A percentile compares a stretch with the other conserved stretches of the same genome.
These are phyloP conservation scores for Daldinia sp. DNA, from an alignment of 2,329 filamentous ascomycete genomes.

Conservation along the genomic window DNA sequence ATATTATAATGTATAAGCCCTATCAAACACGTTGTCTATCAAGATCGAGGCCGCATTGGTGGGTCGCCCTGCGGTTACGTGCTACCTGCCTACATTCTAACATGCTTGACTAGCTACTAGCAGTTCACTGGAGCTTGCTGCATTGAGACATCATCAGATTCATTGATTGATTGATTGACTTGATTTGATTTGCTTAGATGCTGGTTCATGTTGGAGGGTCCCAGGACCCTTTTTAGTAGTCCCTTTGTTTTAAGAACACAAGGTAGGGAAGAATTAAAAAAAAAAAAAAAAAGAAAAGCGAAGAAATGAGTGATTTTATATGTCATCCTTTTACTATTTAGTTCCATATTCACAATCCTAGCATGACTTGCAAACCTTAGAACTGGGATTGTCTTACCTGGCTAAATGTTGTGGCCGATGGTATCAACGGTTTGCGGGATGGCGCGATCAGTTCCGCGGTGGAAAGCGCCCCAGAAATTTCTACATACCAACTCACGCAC, in stretches of 20 bases:
- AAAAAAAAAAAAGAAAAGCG: slow-evolving; percentile 23
- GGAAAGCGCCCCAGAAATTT: slow-evolving; percentile 29
- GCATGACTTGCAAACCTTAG: slow-evolving; percentile 17
- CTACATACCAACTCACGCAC: slow-evolving; percentile 30
- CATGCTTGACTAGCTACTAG: slow-evolving; percentile 15
- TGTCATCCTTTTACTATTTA: slow-evolving; percentile 21
- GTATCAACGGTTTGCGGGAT: slow-evolving; percentile 48
- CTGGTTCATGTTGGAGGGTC: not conserved
- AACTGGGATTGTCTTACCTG: slow-evolving; percentile 35
- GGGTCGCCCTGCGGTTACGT: slow-evolving; percentile 24
- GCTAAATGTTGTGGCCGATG: slow-evolving; percentile 44
- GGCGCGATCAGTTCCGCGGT: slow-evolving; percentile 47
- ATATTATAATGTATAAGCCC: slow-evolving; percentile 18
- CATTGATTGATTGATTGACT: slow-evolving; percentile 27
- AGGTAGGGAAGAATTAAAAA: slow-evolving; percentile 20
- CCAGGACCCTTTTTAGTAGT: not conserved
- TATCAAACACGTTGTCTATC: slow-evolving; percentile 36
- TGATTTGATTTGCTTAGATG: slow-evolving; percentile 20
- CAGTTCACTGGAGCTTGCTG: slow-evolving; percentile 23
- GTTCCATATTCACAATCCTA: slow-evolving; percentile 35
- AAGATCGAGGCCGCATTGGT: slow-evolving; percentile 37
- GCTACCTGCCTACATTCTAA: slow-evolving; percentile 28
- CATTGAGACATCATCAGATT: slow-evolving; percentile 31
- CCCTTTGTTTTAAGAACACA: not conserved
- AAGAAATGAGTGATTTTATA: slow-evolving; percentile 19